A percentile compares a stretch with the other conserved stretches of the same genome.
Evolutionary conservation across 352 stramenopile genomes (phyloP).

Genomic region (Pythium vanterpoolii): DNA sequence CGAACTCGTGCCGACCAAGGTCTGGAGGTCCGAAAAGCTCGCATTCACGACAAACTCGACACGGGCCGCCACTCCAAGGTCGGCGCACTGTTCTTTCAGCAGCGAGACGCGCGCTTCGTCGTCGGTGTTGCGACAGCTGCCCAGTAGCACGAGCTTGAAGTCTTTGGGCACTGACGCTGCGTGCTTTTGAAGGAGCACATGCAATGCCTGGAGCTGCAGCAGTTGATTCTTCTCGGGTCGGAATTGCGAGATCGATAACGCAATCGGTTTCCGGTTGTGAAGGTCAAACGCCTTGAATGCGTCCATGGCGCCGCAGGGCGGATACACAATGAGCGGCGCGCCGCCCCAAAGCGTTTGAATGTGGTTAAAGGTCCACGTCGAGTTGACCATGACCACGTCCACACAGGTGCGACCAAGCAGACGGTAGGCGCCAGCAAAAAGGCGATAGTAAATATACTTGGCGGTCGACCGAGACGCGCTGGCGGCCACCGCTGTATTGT

Average conservation of each 20-base stretch:
- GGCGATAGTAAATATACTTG: conserved; percentile 96
- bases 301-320: conserved; percentile 91
- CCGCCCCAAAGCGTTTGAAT: conserved; percentile 92
- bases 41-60: conserved; percentile 96
- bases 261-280: conserved; percentile 55
- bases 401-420: conserved; percentile 81
- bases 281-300: conserved; percentile 71
- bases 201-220: conserved; percentile 92
- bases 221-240: conserved; percentile 98
- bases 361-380: conserved; percentile 96
- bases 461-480: conserved; percentile 76
- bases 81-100: conserved; percentile 73
- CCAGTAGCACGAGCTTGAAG: conserved; percentile 94
- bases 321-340: conserved; percentile 88
- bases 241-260: conserved; percentile 98
- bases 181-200: conserved; percentile 58
- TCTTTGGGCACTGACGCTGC: conserved; percentile 13
- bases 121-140: conserved; percentile 93
- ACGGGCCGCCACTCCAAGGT: conserved; percentile 66
- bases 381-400: conserved; percentile 97
- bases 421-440: conserved; percentile 93
- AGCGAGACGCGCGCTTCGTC: conserved; percentile 89
- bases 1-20: conserved; percentile 75
- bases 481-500: conserved; percentile 77
- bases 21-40: conserved; percentile 90